Evolutionary conservation across 345 rosid species (phyloP).

Genomic region (Carallia brachiata): DNA sequence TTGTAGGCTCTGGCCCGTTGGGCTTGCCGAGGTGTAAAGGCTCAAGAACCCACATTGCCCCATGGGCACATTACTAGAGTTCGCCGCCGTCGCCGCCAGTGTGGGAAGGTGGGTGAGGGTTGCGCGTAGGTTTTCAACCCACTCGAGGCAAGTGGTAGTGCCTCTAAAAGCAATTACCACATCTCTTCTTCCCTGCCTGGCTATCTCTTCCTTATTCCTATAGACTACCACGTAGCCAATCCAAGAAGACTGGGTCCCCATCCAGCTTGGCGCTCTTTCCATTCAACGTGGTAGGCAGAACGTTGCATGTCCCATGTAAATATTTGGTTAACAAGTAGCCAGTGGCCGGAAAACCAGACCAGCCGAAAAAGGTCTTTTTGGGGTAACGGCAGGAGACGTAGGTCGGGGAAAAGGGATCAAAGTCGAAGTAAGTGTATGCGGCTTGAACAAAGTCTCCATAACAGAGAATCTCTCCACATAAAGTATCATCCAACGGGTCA

Average conservation of each 20-base stretch:
- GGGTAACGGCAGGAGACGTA: conserved; percentile 59
- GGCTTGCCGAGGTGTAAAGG: conserved; percentile 23
- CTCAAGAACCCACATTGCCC: conserved; percentile 33
- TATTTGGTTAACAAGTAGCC: conserved; percentile 67
- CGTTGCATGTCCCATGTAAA: conserved; percentile 73
- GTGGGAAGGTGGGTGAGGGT: conserved; percentile 49
- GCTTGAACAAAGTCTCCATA: conserved; percentile 83
- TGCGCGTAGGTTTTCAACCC: conserved; percentile 92
- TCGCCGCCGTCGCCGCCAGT: not conserved
- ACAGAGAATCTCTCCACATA: conserved; percentile 74
- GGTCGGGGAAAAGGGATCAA: conserved; percentile 62
- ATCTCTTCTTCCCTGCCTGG: conserved; percentile 83
- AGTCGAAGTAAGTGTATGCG: conserved; percentile 73
- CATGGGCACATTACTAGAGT: conserved; percentile 4
- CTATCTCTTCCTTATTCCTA: conserved; percentile 66
- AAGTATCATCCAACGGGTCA: conserved; percentile 34
- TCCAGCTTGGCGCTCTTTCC: conserved; percentile 63
- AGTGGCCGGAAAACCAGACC: conserved; percentile 55
- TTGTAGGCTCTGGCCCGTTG: conserved; percentile 19
- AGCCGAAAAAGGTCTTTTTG: conserved; percentile 47
- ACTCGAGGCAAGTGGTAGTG: conserved; percentile 87
- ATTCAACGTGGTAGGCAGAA: conserved; percentile 68
- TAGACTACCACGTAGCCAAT: conserved; percentile 95
- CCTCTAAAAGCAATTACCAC: conserved; percentile 80
- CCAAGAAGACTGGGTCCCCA: conserved; percentile 77